Base-by-base conservation (phyloP, 192 early-diverging fungal genomes). In the Entomortierella chlamydospora region DNA sequence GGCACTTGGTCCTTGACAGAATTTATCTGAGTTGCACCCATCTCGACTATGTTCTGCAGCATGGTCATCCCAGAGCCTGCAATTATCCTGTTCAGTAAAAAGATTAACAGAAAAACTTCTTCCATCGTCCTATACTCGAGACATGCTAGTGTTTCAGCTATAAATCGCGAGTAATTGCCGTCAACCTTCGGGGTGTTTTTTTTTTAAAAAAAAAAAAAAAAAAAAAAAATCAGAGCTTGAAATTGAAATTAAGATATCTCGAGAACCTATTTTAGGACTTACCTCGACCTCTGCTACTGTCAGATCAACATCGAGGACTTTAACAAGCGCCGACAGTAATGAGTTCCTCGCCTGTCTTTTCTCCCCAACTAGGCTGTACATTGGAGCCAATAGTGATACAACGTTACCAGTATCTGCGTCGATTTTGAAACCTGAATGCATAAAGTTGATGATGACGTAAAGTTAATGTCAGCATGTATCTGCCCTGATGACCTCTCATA, bases 121-220 rank as follows among this genome's bases (percentile, higher is more conserved):
- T 96, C 96, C 43, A 88, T 81, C 17, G 87, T 88, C 70, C 91
- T 92, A 72, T 90, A 96, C 57, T 95, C 88, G 12, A 98, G 78
- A 2, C 90, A 83, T 0, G 96, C 88, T 28, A 97, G 66, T 73
- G 91, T 95, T 59, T 97, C 96, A 0, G 91, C 94, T 6, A 96
- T 76, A 84, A 96, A 98, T 41, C 90, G 83, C 25, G 81, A 83
- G 56, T 90, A 92, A 28, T 81, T 69, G 13, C 90, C 68, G 67
- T 93, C 87, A 5, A 88, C 69, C 71, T n/a, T n/a, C n/a, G n/a
- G n/a, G n/a, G n/a, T n/a, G n/a, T n/a, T n/a, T n/a, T n/a, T n/a
- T n/a, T n/a, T n/a, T n/a, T n/a, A n/a, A n/a, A n/a, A n/a, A n/a
- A n/a, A n/a, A n/a, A n/a, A n/a, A n/a, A n/a, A n/a, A n/a, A n/a